Evolutionary conservation across 306 rosid species (phyloP).

Genomic region (Mimosa pudica): DNA sequence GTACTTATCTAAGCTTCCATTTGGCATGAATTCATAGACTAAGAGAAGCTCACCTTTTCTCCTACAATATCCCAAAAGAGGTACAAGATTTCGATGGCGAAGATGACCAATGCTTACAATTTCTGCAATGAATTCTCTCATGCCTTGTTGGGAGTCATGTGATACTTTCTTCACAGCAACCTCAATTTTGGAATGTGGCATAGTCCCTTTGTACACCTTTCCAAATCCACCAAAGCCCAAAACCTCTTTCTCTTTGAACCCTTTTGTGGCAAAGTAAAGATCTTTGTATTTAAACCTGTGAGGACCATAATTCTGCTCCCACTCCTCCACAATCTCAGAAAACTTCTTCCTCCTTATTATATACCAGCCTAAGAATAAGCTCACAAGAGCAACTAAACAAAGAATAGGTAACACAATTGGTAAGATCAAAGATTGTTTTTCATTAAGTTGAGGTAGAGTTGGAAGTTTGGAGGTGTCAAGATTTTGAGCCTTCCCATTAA

Average conservation of each 20-base stretch:
- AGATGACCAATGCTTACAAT: conserved; percentile 63
- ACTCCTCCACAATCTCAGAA: no score
- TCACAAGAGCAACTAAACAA: conserved; percentile 21
- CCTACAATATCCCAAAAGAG: conserved; percentile 63
- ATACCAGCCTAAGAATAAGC: conserved; percentile 26
- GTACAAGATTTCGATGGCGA: conserved; percentile 62
- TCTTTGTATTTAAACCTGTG: no score
- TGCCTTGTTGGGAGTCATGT: conserved; percentile 61
- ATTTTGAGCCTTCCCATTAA: conserved; percentile 49
- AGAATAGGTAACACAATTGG: conserved; percentile 33
- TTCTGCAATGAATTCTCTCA: conserved; percentile 66
- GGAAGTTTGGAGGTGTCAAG: conserved; percentile 37
- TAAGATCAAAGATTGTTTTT: conserved; percentile 6
- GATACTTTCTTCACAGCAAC: no score
- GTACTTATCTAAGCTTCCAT: conserved; percentile 69
- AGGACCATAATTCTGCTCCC: no score
- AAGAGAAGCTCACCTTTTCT: conserved; percentile 57
- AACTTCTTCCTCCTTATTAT: neutral
- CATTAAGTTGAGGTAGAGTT: conserved; percentile 33
- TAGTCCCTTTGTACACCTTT: no score
- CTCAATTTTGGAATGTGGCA: no score
- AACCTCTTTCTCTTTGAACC: no score
- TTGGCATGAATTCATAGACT: conserved; percentile 69
- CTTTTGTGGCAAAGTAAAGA: no score
- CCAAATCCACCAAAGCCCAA: no score